Base-by-base conservation (phyloP, 371 early-diverging fungal genomes). In the Fennellomyces sp. region DNA sequence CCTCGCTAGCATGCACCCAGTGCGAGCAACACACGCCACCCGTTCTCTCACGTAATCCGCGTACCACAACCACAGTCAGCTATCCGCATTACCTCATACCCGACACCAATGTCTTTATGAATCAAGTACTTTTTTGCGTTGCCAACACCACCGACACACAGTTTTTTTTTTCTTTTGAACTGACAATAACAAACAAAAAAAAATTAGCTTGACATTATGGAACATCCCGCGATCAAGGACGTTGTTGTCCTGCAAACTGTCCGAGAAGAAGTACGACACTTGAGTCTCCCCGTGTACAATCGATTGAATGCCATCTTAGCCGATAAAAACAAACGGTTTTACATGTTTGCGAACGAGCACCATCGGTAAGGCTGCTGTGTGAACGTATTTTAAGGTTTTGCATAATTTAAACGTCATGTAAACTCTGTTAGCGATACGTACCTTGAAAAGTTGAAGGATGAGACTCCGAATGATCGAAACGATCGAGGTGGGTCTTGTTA, bases 231-330 rank as follows among this genome's bases (percentile, higher is more conserved):
- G 39, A 86, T 97, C 69, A 83, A 85, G 42, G 86, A 96, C 65
- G 94, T 97, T n/a, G 85, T 98, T 55, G 86, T 98, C 1, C 76
- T 96, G 45, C 93, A 94, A 71, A 97, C 98, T 2, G 97, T 96
- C 5, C 83, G 94, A 52, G 92, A 96, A 58, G 97, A 97, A 66
- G 78, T 97, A 52, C 79, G 89, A 48, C 92, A 94, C 62, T 74
- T 93, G 38, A 93, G 89, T 58, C 56, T 86, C 30, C 81, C 91
- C 1, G 81, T 92, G 4, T 93, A 95, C 67, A 86, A 88, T 52
- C 85, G 96, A n/a, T 73, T 96, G 21, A 85, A 93, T 21, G 70
- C 84, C 10, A 75, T 97, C 33, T 73, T 91, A 12, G 73, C 76
- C 17, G 90, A 94, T 60, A 79, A 76, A 31, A 82, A 82, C 17